Conservation (phyloP, 495 filamentous ascomycete genomes). For the Cladorrhinum samala region DNA sequence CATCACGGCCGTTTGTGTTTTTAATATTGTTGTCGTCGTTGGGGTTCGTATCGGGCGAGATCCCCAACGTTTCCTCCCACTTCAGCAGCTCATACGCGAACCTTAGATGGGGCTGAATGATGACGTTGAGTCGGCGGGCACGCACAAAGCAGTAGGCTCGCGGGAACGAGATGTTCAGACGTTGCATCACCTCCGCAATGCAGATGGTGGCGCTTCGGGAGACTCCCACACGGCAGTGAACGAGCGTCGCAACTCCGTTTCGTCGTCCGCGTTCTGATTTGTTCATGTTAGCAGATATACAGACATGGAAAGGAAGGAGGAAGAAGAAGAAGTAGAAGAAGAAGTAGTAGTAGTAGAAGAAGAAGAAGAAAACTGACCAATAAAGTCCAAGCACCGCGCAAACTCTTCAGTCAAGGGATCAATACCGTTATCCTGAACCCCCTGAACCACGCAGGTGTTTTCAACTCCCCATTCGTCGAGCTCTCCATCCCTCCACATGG, state of each 20-base stretch:
- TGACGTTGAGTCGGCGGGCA: conserved; percentile 71
- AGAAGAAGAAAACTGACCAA: conserved; percentile 55
- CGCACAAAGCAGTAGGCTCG: conserved; percentile 95
- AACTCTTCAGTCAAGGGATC: conserved; percentile 87
- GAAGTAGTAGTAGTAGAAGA: not conserved
- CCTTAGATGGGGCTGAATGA: conserved; percentile 56
- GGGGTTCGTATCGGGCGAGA: conserved; percentile 13
- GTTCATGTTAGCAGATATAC: not conserved
- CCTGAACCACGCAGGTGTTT: conserved; percentile 70
- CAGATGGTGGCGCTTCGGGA: conserved; percentile 94
- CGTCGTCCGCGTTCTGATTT: conserved; percentile 63
- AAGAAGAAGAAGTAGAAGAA: conserved; percentile 2
- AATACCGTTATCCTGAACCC: conserved; percentile 94
- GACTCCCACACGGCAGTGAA: conserved; percentile 95
- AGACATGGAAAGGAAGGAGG: not conserved
- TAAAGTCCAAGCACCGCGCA: conserved; percentile 80
- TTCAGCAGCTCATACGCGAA: conserved; percentile 75
- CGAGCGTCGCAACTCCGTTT: conserved; percentile 77
- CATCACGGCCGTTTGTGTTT: no score
- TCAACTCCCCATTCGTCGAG: conserved; percentile 61
- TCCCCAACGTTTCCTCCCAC: conserved; percentile 70
- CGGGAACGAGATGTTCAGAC: conserved; percentile 73
- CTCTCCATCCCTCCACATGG: conserved; percentile 69
- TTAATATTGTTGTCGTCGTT: not conserved
- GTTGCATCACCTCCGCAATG: conserved; percentile 94